phyloP scores from a whole-genome alignment of 2,329 filamentous ascomycete genomes.

The Celoporthe dispersa region DNA sequence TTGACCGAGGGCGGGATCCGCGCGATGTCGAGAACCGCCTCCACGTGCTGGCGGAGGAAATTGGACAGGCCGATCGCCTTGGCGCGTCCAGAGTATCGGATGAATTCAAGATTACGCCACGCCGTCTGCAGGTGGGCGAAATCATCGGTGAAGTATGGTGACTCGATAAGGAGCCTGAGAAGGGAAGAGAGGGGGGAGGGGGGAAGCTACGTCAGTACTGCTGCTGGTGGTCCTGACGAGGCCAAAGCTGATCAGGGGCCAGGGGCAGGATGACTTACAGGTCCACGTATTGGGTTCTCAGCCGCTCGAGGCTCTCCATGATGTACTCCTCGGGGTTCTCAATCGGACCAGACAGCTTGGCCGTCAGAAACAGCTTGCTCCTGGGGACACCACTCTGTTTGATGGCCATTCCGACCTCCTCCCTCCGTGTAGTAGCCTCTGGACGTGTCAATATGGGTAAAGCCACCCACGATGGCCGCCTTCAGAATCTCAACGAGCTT shows the following conservation, averaged over 20 bases:
- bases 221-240: too few relatives aligned
- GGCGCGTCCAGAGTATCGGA: neutral
- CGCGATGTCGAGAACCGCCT: neutral
- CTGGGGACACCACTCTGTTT: neutral
- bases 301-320: neutral
- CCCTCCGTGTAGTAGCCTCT: neutral
- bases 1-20: neutral
- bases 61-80: neutral
- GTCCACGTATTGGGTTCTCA: neutral
- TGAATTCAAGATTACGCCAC: neutral
- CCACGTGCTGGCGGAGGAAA: neutral
- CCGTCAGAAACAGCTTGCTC: neutral
- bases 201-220: neutral
- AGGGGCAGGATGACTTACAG: neutral
- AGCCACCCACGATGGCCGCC: neutral
- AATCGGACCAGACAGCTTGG: neutral
- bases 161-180: neutral
- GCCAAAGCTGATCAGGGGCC: neutral
- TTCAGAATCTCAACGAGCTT: neutral
- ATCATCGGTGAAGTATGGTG: neutral
- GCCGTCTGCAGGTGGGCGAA: neutral
- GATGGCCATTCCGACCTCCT: neutral
- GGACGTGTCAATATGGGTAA: neutral
- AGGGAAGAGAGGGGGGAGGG: too few relatives aligned
- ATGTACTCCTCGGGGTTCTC: neutral